Evolutionary conservation across 305 asterid genomes (phyloP).

Genomic region (Fraxinus floribunda): DNA sequence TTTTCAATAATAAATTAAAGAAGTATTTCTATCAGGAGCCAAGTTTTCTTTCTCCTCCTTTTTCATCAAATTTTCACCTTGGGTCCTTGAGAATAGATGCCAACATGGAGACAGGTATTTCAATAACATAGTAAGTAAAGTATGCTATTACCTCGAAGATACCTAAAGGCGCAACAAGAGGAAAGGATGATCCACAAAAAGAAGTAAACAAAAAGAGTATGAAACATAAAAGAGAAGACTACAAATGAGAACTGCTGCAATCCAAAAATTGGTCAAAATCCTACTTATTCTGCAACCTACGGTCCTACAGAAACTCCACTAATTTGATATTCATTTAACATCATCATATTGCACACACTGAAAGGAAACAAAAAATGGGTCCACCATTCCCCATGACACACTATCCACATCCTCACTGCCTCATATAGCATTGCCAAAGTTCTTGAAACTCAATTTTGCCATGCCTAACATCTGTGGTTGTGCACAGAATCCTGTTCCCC

Average conservation of each 20-base stretch:
- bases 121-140: neutral
- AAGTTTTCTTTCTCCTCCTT: neutral
- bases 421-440: neutral
- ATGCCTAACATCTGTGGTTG: neutral
- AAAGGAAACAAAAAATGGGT: neutral
- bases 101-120: neutral
- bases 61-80: neutral
- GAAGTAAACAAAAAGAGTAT: neutral
- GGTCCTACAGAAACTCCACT: neutral
- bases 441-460: neutral
- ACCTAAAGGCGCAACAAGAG: neutral
- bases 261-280: neutral
- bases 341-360: neutral
- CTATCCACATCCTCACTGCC: neutral
- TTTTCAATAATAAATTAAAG: neutral
- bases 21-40: neutral
- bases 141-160: neutral
- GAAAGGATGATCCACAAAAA: neutral
- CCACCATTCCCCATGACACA: constrained; percentile 6
- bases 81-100: neutral
- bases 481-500: neutral
- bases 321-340: neutral
- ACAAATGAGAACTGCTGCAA: neutral
- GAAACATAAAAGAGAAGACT: neutral
- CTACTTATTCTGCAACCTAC: neutral